Conservation (phyloP, 129 eudicot genomes). For the Flaveria robusta region DNA sequence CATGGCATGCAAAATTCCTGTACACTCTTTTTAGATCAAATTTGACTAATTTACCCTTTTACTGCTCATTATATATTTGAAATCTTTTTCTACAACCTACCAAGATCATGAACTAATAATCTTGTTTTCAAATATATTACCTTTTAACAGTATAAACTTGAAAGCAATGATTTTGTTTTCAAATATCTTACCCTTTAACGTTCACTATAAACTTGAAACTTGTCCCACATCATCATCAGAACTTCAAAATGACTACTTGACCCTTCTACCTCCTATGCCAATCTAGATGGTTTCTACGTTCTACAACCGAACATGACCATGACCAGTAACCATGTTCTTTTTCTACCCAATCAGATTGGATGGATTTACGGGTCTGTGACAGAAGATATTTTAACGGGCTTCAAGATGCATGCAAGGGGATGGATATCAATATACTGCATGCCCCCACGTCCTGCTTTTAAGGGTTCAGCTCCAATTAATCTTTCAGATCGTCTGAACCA, state of each 20-base stretch:
- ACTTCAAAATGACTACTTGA: too few species aligned
- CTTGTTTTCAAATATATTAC: neutral
- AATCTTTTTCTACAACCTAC: neutral
- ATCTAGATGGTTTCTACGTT: too few species aligned
- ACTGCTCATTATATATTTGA: neutral
- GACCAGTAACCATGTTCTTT: too few species aligned
- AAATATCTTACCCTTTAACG: too few species aligned
- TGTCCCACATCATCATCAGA: too few species aligned
- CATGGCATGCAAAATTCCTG: too few species aligned
- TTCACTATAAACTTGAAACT: too few species aligned
- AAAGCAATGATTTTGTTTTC: too few species aligned
- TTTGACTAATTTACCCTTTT: conserved; percentile 2
- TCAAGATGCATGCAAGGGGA: conserved; percentile 75
- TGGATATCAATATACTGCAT: conserved; percentile 82
- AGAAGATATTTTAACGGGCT: conserved; percentile 78
- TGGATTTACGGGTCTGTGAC: conserved; percentile 85
- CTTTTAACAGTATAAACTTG: too few species aligned
- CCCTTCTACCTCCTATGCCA: too few species aligned
- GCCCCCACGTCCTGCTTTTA: conserved; percentile 75
- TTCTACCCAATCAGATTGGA: conserved; percentile 47
- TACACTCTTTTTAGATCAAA: neutral
- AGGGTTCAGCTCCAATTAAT: conserved; percentile 86
- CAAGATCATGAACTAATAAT: neutral
- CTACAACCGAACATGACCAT: too few species aligned
- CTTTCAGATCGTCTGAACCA: conserved; percentile 81